These are phyloP conservation scores for Dinochytrium kinnereticum DNA, from an alignment of 371 early-diverging fungal genomes.

Conservation along the genomic window DNA sequence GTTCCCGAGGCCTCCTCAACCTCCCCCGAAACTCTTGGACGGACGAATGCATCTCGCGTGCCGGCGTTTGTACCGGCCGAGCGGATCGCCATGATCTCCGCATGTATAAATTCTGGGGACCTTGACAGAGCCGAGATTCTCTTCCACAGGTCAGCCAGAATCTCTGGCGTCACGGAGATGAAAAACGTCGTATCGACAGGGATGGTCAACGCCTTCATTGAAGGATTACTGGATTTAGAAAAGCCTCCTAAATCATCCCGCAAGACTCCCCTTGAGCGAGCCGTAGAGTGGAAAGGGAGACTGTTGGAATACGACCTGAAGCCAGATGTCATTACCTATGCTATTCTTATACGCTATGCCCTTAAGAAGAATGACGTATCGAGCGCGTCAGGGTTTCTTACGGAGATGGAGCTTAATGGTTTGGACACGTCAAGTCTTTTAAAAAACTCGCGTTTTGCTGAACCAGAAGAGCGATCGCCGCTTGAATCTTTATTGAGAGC, in stretches of 20 bases:
- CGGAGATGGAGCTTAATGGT: slow-evolving; percentile 65
- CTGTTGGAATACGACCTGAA: slow-evolving; percentile 59
- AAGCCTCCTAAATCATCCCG: slow-evolving; percentile 45
- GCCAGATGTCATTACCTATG: slow-evolving; percentile 74
- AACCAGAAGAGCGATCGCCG: slow-evolving; percentile 39
- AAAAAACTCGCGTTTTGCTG: slow-evolving; percentile 48
- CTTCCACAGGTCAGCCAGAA: slow-evolving; percentile 56
- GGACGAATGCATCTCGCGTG: background rate
- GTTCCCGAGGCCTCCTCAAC: background rate
- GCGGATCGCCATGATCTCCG: slow-evolving; percentile 73
- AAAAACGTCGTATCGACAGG: slow-evolving; percentile 68
- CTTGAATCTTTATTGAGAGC: slow-evolving; percentile 41
- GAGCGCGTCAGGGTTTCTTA: slow-evolving; percentile 65
- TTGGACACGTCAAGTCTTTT: slow-evolving; percentile 43
- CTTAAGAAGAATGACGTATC: slow-evolving; percentile 59
- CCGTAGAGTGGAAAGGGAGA: slow-evolving; percentile 76
- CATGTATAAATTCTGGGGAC: slow-evolving; percentile 75
- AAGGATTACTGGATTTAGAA: slow-evolving; percentile 66
- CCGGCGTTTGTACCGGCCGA: slow-evolving; percentile 37
- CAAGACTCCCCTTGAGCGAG: slow-evolving; percentile 39
- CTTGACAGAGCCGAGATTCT: slow-evolving; percentile 79
- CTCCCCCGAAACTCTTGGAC: background rate
- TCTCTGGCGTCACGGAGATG: slow-evolving; percentile 31
- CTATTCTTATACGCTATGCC: slow-evolving; percentile 58
- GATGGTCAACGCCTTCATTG: slow-evolving; percentile 83